These are phyloP conservation scores for Venturia carpophila DNA, from an alignment of 2,329 filamentous ascomycete species.

Conservation along the genomic window DNA sequence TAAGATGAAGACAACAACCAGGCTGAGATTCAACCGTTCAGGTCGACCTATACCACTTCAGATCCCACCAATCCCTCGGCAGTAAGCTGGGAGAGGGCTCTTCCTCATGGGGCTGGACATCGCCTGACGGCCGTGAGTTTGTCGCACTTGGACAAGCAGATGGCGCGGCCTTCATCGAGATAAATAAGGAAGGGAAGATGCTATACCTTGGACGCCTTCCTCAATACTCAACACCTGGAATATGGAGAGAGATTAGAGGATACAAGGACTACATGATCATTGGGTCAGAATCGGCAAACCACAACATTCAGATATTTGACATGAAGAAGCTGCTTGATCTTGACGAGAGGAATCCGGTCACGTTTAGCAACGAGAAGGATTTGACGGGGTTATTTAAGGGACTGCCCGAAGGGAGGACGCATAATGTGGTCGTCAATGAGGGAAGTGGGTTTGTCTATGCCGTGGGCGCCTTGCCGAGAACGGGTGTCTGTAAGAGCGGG, in stretches of 20 bases:
- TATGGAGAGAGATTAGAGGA: conserved; percentile 47
- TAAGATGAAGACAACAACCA: not conserved
- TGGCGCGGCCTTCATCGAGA: conserved; percentile 48
- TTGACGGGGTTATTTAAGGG: conserved; percentile 36
- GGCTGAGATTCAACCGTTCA: conserved; percentile 5
- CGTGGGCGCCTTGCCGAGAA: conserved; percentile 38
- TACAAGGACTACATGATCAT: conserved; percentile 39
- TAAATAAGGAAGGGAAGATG: conserved; percentile 43
- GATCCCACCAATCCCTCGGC: conserved; percentile 47
- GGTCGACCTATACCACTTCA: conserved; percentile 50
- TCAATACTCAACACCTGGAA: conserved; percentile 38
- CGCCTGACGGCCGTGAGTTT: conserved; percentile 47
- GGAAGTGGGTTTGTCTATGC: conserved; percentile 38
- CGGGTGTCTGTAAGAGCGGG: conserved; percentile 44
- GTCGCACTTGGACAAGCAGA: conserved; percentile 48
- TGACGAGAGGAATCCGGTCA: conserved; percentile 35
- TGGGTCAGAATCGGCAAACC: conserved; percentile 39
- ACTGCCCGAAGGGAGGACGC: conserved; percentile 39
- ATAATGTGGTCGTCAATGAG: conserved; percentile 46
- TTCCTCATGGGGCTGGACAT: conserved; percentile 49
- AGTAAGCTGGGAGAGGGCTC: conserved; percentile 38
- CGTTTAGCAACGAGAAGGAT: conserved; percentile 37
- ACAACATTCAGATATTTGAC: conserved; percentile 57
- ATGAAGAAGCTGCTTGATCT: conserved; percentile 39
- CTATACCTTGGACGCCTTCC: conserved; percentile 47